These are phyloP conservation scores for Lichtheimia corymbifera DNA, from an alignment of 371 early-diverging fungal species.

Conservation along the genomic window DNA sequence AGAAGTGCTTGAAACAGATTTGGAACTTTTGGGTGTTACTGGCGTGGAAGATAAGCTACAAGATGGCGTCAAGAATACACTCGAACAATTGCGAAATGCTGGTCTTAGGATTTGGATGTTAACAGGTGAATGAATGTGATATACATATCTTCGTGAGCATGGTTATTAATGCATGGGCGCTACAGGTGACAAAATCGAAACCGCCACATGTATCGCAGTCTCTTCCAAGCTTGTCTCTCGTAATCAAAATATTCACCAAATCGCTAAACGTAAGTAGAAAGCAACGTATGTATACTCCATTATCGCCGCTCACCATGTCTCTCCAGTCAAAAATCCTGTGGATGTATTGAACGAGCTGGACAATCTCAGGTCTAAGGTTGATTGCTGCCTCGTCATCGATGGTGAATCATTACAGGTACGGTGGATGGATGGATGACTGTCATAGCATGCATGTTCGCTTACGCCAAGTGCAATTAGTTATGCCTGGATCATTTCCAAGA, in stretches of 20 bases:
- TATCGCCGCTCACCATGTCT: background rate
- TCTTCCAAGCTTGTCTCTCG: conserved; percentile 91
- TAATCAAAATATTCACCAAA: conserved; percentile 81
- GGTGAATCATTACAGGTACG: conserved; percentile 86
- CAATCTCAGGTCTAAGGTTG: conserved; percentile 57
- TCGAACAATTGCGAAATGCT: conserved; percentile 95
- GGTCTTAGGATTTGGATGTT: conserved; percentile 99
- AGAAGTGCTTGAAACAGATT: conserved; percentile 76
- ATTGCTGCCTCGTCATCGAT: conserved; percentile 95
- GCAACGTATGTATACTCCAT: background rate
- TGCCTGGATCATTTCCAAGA: conserved; percentile 75
- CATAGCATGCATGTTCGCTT: background rate
- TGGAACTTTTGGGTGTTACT: conserved; percentile 96
- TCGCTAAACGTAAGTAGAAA: conserved; percentile 60
- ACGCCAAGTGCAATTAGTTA: conserved; percentile 18
- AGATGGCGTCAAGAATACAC: conserved; percentile 90
- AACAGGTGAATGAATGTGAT: conserved; percentile 55
- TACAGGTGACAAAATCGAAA: conserved; percentile 98
- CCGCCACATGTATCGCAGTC: conserved; percentile 97
- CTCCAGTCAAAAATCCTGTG: conserved; percentile 53
- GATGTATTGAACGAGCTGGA: conserved; percentile 72
- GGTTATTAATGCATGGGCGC: background rate
- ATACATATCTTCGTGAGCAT: background rate
- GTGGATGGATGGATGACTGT: background rate
- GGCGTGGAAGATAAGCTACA: conserved; percentile 99